Percentiles rank a stretch among this genome's conserved stretches.
These are phyloP conservation scores for Exophiala sp. DNA, from an alignment of 2,329 filamentous ascomycete species.

Conservation along the genomic window DNA sequence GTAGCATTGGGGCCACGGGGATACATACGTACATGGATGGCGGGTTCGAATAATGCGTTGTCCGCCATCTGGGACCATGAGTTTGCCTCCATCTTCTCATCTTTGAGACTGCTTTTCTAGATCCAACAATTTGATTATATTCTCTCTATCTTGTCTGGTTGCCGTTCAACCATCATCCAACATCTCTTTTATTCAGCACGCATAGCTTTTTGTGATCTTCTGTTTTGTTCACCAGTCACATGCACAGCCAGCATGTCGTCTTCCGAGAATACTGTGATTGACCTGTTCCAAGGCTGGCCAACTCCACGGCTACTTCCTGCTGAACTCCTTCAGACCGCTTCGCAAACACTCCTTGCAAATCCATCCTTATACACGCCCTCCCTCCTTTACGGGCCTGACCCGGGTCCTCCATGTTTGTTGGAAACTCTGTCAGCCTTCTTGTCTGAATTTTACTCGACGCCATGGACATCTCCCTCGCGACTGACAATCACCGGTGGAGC, in stretches of 20 bases:
- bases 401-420: slow-evolving; percentile 63
- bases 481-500: slow-evolving; percentile 80
- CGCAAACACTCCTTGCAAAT: slow-evolving; percentile 1
- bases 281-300: slow-evolving; percentile 1
- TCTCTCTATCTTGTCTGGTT: too few species aligned
- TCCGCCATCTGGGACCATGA: too few species aligned
- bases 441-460: slow-evolving; percentile 51
- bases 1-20: too few species aligned
- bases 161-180: too few species aligned
- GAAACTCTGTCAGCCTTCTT: slow-evolving; percentile 65
- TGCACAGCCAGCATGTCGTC: neutral
- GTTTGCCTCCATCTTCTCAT: too few species aligned
- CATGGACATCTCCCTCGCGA: slow-evolving; percentile 34
- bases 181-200: too few species aligned
- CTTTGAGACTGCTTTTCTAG: too few species aligned
- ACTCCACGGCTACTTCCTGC: neutral
- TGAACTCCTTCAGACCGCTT: neutral
- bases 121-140: too few species aligned
- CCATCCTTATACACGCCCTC: neutral
- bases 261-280: neutral
- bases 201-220: neutral
- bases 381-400: slow-evolving; percentile 63
- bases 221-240: neutral
- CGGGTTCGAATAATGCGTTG: too few species aligned
- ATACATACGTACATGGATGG: too few species aligned